phyloP scores from a whole-genome alignment of 768 basidiomycete species.

The Mycena sanguinolenta region DNA sequence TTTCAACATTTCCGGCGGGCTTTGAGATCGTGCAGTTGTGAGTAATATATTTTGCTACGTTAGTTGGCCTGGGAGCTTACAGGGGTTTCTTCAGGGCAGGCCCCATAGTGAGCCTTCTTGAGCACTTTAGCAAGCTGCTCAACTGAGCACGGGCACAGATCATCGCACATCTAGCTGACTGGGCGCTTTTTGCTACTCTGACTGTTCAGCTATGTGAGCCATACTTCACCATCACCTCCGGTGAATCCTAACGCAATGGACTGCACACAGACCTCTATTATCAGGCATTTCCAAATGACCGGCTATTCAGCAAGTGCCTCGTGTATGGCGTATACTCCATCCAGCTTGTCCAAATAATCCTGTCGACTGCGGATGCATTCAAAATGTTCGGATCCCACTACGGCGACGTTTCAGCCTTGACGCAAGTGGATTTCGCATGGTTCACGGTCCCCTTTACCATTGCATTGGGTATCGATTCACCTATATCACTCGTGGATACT shows the following conservation, averaged over 20 bases:
- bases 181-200: conserved; percentile 10
- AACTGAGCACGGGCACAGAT: conserved; percentile 18
- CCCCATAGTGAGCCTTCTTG: conserved; percentile 1
- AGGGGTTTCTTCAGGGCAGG: conserved; percentile 6
- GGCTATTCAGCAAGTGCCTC: neutral
- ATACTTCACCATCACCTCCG: conserved; percentile 3
- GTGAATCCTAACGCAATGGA: neutral
- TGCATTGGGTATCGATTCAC: neutral
- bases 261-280: conserved; percentile 15
- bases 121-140: neutral
- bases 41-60: conserved; percentile 9
- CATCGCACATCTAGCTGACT: conserved; percentile 11
- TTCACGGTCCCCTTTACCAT: conserved; percentile 2
- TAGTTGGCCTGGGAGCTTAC: neutral
- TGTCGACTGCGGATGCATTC: conserved; percentile 10
- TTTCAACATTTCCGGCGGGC: conserved; percentile 2
- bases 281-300: conserved; percentile 19
- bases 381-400: conserved; percentile 6
- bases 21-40: conserved; percentile 14
- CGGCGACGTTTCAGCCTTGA: conserved; percentile 2
- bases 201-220: conserved; percentile 22
- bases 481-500: conserved; percentile 1
- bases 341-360: conserved; percentile 10
- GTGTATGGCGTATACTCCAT: conserved; percentile 13
- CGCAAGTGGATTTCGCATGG: neutral